Percentiles rank a stretch among this genome's conserved stretches.
Evolutionary conservation across 2,329 filamentous ascomycete species (phyloP).

Genomic region (Cordyceps cateniannulata): DNA sequence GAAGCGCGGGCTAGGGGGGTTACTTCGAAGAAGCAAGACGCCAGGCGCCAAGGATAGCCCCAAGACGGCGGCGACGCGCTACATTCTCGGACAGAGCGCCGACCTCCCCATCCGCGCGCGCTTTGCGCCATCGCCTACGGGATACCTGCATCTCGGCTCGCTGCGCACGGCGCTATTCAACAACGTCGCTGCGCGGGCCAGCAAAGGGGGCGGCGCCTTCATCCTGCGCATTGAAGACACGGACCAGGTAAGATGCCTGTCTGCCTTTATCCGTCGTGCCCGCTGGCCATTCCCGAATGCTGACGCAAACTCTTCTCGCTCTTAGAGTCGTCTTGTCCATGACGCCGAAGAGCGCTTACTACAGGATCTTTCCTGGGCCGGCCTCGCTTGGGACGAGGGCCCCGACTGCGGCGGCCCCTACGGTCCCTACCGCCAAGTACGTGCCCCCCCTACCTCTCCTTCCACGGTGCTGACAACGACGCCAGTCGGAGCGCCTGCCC

Average conservation of each 20-base stretch:
- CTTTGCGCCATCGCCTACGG: slow-evolving; percentile 93
- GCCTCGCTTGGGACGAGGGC: slow-evolving; percentile 90
- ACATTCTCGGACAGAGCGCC: slow-evolving; percentile 38
- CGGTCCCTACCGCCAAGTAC: slow-evolving; percentile 80
- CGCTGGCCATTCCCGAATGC: background rate
- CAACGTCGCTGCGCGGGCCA: slow-evolving; percentile 81
- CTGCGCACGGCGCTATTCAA: slow-evolving; percentile 93
- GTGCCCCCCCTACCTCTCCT: background rate
- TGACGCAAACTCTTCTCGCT: background rate
- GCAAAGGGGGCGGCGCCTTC: slow-evolving; percentile 69
- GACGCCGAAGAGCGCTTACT: slow-evolving; percentile 75
- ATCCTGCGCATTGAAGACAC: slow-evolving; percentile 91
- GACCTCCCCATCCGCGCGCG: slow-evolving; percentile 54
- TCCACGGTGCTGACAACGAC: background rate
- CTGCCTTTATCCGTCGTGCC: slow-evolving; percentile 13
- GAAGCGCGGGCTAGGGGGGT: background rate
- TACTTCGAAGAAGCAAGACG: background rate
- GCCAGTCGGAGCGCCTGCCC: slow-evolving; percentile 63
- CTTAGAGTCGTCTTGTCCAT: slow-evolving; percentile 70
- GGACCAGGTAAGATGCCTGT: slow-evolving; percentile 59
- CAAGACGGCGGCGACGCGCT: slow-evolving; percentile 15
- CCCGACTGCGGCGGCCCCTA: slow-evolving; percentile 74
- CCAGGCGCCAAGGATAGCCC: background rate
- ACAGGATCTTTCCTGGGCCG: slow-evolving; percentile 80
- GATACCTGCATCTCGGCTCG: slow-evolving; percentile 86